Conservation (phyloP, 176 grass and related monocot genomes). For the Eleusine coracana region DNA sequence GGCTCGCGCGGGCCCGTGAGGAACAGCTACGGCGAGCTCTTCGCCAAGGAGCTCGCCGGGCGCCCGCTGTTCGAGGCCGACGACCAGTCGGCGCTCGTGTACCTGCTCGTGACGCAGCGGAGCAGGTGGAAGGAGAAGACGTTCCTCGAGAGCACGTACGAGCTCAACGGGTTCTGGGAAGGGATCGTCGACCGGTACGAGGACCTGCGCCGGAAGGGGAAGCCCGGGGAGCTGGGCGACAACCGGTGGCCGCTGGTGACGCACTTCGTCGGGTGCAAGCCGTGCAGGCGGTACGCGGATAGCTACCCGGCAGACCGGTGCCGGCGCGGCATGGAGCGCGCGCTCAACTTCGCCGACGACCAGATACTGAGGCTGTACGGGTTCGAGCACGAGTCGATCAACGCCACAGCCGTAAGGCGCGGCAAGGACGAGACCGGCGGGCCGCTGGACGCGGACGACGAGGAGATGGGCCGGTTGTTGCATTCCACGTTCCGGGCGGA, state of each 20-base stretch:
- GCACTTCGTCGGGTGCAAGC: slow-evolving; percentile 97
- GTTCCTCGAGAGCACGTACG: slow-evolving; percentile 75
- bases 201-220: slow-evolving; percentile 56
- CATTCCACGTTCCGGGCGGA: slow-evolving; percentile 62
- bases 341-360: slow-evolving; percentile 87
- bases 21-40: slow-evolving; percentile 60
- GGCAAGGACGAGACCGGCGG: slow-evolving; percentile 55
- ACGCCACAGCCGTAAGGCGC: slow-evolving; percentile 54
- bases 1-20: slow-evolving; percentile 70
- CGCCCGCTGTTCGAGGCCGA: slow-evolving; percentile 84
- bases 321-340: slow-evolving; percentile 70
- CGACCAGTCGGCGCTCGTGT: slow-evolving; percentile 90
- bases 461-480: slow-evolving; percentile 58
- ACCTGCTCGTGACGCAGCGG: slow-evolving; percentile 73
- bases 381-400: slow-evolving; percentile 67
- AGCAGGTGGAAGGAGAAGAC: slow-evolving; percentile 60
- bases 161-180: slow-evolving; percentile 84
- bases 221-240: slow-evolving; percentile 51
- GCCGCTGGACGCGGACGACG: slow-evolving; percentile 56
- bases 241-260: slow-evolving; percentile 84
- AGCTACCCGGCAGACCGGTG: slow-evolving; percentile 69
- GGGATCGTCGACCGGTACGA: slow-evolving; percentile 72
- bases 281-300: slow-evolving; percentile 68
- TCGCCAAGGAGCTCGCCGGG: slow-evolving; percentile 63
- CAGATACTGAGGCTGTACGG: slow-evolving; percentile 82